Percentiles rank a stretch among this genome's conserved stretches.
Conservation (phyloP, 176 grass and related monocot genomes). For the Oryza officinalis region DNA sequence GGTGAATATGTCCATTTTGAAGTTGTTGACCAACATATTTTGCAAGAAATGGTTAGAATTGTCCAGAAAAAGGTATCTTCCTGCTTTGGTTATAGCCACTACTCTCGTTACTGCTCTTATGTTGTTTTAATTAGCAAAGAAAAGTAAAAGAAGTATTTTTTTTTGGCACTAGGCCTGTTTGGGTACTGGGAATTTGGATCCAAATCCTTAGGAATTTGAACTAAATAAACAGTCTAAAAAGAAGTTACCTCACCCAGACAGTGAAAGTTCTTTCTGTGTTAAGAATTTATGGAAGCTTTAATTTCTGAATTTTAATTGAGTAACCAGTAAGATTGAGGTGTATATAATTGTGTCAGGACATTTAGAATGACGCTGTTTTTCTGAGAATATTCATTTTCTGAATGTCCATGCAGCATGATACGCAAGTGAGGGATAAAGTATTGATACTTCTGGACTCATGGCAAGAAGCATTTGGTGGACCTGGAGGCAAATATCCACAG, state of each 20-base stretch:
- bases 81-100: not conserved
- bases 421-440: constrained; percentile 90
- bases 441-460: constrained; percentile 94
- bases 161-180: not conserved
- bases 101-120: not conserved
- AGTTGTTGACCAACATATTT: constrained; percentile 72
- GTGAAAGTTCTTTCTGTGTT: not conserved
- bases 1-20: constrained; percentile 79
- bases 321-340: not conserved
- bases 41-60: constrained; percentile 94
- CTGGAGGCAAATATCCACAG: constrained; percentile 87
- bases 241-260: not conserved
- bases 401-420: constrained; percentile 68
- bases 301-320: not conserved
- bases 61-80: constrained; percentile 73
- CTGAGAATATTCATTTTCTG: not conserved
- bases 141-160: not conserved
- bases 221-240: not conserved
- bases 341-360: not conserved
- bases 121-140: not conserved
- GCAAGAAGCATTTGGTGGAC: constrained; percentile 99
- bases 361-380: not conserved
- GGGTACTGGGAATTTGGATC: not conserved
- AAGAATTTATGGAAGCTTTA: not conserved
- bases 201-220: not conserved